A percentile compares a stretch with the other conserved stretches of the same genome.
phyloP scores from a whole-genome alignment of 2,329 filamentous ascomycete genomes.

The Bipolaris victoriae region DNA sequence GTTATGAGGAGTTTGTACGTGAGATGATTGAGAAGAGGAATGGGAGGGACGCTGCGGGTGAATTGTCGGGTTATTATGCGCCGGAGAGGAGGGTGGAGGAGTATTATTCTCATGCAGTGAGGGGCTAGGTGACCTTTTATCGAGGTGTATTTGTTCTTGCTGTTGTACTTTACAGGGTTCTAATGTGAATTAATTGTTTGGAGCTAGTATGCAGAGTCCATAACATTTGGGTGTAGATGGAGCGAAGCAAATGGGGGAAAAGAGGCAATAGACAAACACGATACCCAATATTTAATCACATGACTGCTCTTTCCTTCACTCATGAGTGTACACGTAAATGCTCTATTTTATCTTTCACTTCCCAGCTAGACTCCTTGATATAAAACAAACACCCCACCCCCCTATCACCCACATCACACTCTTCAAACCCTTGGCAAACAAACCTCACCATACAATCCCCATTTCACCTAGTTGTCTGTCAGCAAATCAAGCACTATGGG shows the following conservation, averaged over 20 bases:
- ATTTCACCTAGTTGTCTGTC: neutral
- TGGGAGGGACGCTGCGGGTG: constrained; percentile 14
- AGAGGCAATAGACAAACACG: too few species aligned
- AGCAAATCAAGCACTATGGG: constrained; percentile 58
- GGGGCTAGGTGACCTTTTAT: constrained; percentile 1
- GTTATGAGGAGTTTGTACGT: constrained; percentile 20
- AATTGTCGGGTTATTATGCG: constrained; percentile 29
- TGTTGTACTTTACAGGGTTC: neutral
- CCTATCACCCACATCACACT: neutral
- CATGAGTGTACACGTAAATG: neutral
- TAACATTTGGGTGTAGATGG: neutral
- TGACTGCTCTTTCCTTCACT: neutral
- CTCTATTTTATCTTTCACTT: neutral
- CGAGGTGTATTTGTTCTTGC: neutral
- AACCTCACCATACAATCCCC: too few species aligned
- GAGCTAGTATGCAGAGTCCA: too few species aligned
- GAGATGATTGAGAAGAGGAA: constrained; percentile 22
- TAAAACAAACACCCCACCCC: neutral
- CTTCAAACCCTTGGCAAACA: too few species aligned
- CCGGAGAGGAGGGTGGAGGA: constrained; percentile 28
- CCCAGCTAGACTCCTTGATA: neutral
- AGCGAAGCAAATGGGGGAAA: neutral
- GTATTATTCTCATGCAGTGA: constrained; percentile 25
- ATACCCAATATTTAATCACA: neutral
- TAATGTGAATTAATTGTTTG: too few species aligned